Conservation (phyloP, 495 filamentous ascomycete genomes). For the Penicillium crystallinum region DNA sequence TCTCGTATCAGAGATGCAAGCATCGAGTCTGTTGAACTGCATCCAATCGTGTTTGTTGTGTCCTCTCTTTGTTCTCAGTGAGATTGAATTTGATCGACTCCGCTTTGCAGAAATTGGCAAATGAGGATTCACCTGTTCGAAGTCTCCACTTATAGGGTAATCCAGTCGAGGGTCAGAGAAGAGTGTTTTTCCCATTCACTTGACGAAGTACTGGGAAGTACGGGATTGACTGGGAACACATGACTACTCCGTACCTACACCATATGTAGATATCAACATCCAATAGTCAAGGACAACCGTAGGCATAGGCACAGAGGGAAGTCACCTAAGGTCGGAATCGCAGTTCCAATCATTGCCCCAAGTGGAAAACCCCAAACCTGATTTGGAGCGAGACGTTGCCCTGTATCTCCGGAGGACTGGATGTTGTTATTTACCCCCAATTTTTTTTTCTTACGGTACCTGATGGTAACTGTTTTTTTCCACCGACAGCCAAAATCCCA, state of each 20-base stretch:
- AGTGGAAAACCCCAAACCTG: background rate
- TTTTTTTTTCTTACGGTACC: background rate
- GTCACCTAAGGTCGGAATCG: too few species aligned
- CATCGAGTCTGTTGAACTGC: conserved; percentile 11
- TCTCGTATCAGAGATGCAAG: conserved; percentile 1
- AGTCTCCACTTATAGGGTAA: background rate
- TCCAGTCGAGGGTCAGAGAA: background rate
- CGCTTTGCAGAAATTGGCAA: background rate
- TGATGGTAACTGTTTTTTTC: background rate
- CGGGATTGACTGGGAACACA: background rate
- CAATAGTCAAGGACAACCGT: too few species aligned
- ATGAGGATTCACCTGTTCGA: background rate
- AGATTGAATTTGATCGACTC: background rate
- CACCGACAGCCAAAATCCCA: conserved; percentile 6
- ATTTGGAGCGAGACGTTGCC: background rate
- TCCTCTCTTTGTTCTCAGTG: background rate
- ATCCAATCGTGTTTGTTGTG: background rate
- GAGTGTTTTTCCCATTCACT: background rate
- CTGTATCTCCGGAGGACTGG: background rate
- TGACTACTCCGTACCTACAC: too few species aligned
- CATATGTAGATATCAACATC: too few species aligned
- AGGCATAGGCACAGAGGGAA: too few species aligned
- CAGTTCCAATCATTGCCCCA: background rate
- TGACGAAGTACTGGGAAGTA: too few species aligned
- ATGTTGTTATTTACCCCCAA: background rate